phyloP scores from a whole-genome alignment of 768 basidiomycete genomes.

The Mycena pura region DNA sequence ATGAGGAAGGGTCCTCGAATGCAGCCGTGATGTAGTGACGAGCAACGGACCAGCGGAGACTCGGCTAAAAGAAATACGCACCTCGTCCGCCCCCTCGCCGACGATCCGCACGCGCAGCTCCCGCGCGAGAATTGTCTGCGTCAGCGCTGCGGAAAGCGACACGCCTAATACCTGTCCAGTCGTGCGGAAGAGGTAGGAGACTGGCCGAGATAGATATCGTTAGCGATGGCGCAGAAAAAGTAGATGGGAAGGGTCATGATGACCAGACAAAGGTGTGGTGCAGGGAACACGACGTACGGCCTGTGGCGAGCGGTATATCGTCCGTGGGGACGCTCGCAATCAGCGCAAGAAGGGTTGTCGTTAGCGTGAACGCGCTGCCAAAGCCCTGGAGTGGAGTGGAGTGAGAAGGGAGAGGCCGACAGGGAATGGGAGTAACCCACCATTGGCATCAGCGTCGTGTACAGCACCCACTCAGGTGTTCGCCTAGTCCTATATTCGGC shows the following conservation, averaged over 20 bases:
- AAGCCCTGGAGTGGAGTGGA: no score
- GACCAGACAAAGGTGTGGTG: no score
- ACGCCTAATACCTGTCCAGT: slow-evolving; percentile 82
- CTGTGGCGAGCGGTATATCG: slow-evolving; percentile 72
- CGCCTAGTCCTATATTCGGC: not conserved
- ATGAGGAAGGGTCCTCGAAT: no score
- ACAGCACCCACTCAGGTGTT: slow-evolving; percentile 27
- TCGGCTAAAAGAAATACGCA: slow-evolving; percentile 31
- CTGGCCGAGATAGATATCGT: slow-evolving; percentile 41
- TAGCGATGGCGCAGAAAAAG: not conserved
- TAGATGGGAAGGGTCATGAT: not conserved
- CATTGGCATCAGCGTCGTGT: slow-evolving; percentile 37
- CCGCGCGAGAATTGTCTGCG: slow-evolving; percentile 62
- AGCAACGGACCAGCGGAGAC: no score
- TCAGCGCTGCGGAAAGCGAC: slow-evolving; percentile 63
- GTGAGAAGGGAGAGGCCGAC: no score
- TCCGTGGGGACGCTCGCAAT: slow-evolving; percentile 64
- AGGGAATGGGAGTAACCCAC: no score
- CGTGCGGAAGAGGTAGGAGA: slow-evolving; percentile 76
- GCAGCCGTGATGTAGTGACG: no score
- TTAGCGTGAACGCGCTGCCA: slow-evolving; percentile 61
- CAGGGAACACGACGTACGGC: slow-evolving; percentile 56
- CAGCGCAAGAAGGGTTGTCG: slow-evolving; percentile 66
- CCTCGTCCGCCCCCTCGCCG: slow-evolving; percentile 60
- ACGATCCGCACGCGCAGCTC: slow-evolving; percentile 63